Conservation (phyloP, 192 early-diverging fungal species). For the Spinellus fusiger region DNA sequence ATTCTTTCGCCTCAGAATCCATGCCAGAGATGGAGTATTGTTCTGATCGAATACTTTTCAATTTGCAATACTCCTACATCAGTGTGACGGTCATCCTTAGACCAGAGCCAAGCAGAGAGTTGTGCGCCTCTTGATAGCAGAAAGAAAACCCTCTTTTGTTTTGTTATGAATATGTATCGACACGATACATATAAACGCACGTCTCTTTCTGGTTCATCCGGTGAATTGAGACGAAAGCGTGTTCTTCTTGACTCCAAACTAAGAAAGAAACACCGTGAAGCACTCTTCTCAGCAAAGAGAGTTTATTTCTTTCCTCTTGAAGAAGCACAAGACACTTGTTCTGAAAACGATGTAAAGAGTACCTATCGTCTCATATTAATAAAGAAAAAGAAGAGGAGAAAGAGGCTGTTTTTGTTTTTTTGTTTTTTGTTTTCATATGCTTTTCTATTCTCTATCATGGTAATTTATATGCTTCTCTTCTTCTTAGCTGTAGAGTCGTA, state of each 20-base stretch:
- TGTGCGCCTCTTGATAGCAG: no score
- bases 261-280: slow-evolving; percentile 62
- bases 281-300: slow-evolving; percentile 62
- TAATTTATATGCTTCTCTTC: background rate
- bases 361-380: background rate
- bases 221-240: slow-evolving; percentile 47
- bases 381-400: no score
- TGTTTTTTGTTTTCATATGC: no score
- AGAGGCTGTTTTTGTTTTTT: no score
- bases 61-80: no score
- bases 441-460: no score
- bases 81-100: no score
- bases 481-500: background rate
- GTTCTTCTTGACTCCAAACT: slow-evolving; percentile 51
- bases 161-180: background rate
- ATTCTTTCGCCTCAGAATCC: no score
- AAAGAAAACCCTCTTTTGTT: no score
- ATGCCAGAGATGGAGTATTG: no score
- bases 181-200: slow-evolving; percentile 45
- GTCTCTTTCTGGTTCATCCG: slow-evolving; percentile 36
- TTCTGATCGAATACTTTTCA: no score
- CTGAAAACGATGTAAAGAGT: slow-evolving; percentile 9
- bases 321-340: slow-evolving; percentile 24
- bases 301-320: slow-evolving; percentile 34
- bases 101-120: no score